These are phyloP conservation scores for Trichoderma polysporum DNA, from an alignment of 2,329 filamentous ascomycete genomes.

Conservation along the genomic window DNA sequence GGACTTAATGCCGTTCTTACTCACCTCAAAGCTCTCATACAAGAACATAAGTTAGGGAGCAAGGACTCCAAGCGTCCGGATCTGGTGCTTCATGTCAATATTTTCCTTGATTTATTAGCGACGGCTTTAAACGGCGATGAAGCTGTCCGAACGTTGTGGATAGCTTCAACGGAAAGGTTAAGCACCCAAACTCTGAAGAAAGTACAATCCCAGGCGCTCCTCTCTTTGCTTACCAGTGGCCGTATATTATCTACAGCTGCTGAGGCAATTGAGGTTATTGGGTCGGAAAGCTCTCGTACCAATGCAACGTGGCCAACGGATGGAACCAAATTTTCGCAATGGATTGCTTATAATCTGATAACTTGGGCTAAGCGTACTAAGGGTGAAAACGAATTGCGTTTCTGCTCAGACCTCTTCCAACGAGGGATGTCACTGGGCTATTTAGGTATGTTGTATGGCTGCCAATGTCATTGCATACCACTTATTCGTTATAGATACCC, in stretches of 20 bases:
- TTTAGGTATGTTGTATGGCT: constrained; percentile 50
- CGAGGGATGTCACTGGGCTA: constrained; percentile 72
- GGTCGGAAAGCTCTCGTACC: constrained; percentile 32
- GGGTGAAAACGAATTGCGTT: constrained; percentile 37
- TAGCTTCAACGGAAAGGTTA: constrained; percentile 29
- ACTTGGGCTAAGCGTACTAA: constrained; percentile 39
- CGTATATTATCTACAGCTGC: constrained; percentile 51
- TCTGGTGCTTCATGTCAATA: constrained; percentile 43
- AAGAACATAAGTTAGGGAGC: constrained; percentile 45
- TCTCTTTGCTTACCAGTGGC: constrained; percentile 49
- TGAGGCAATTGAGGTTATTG: constrained; percentile 54
- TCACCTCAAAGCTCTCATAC: constrained; percentile 63
- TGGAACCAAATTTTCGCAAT: constrained; percentile 63
- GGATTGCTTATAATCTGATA: constrained; percentile 67
- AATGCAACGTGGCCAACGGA: constrained; percentile 60
- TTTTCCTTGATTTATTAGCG: constrained; percentile 46
- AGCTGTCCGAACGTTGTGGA: constrained; percentile 42
- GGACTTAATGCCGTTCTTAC: constrained; percentile 76
- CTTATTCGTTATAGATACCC: constrained; percentile 38
- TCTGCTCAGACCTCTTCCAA: constrained; percentile 50
- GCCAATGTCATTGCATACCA: not conserved
- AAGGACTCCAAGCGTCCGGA: constrained; percentile 43
- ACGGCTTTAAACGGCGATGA: constrained; percentile 41
- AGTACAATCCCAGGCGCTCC: constrained; percentile 38
- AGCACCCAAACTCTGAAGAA: constrained; percentile 30